phyloP scores from a whole-genome alignment of 2,329 filamentous ascomycete genomes.

The Cryphonectria nitschkei region DNA sequence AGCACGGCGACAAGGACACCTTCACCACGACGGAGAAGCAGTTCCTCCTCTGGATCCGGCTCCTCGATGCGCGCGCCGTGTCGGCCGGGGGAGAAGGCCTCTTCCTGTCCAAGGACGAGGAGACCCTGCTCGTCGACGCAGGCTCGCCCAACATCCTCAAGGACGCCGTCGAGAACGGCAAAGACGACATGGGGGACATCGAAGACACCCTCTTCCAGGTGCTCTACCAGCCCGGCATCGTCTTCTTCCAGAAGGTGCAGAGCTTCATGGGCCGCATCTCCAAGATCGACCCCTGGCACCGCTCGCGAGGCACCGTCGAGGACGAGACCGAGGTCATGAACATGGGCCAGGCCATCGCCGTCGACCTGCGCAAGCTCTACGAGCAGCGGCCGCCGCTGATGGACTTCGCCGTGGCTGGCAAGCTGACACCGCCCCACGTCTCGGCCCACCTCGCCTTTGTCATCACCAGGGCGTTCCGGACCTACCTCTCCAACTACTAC shows the following conservation, averaged over 20 bases:
- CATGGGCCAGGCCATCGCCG: conserved; percentile 53
- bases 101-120: conserved; percentile 54
- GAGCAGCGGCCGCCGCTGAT: conserved; percentile 56
- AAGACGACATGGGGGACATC: conserved; percentile 39
- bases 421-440: conserved; percentile 51
- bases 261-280: conserved; percentile 61
- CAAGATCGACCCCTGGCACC: conserved; percentile 60
- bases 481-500: conserved; percentile 60
- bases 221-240: conserved; percentile 57
- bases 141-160: conserved; percentile 46
- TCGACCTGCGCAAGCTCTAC: conserved; percentile 55
- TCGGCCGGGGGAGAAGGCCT: conserved; percentile 60
- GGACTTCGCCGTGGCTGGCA: conserved; percentile 58
- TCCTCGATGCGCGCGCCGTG: conserved; percentile 59
- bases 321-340: conserved; percentile 63
- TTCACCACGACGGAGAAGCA: conserved; percentile 49
- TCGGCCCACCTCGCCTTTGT: conserved; percentile 52
- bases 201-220: conserved; percentile 59
- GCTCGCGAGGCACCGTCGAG: conserved; percentile 57
- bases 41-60: conserved; percentile 57
- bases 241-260: conserved; percentile 62
- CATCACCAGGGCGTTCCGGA: conserved; percentile 57
- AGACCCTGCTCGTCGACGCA: conserved; percentile 48
- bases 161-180: conserved; percentile 33
- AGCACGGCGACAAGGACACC: conserved; percentile 42